Evolutionary conservation across 305 asterid species (phyloP), one percentile per base, ranked within the genome.

Genomic region (Fraxinus baroniana): DNA sequence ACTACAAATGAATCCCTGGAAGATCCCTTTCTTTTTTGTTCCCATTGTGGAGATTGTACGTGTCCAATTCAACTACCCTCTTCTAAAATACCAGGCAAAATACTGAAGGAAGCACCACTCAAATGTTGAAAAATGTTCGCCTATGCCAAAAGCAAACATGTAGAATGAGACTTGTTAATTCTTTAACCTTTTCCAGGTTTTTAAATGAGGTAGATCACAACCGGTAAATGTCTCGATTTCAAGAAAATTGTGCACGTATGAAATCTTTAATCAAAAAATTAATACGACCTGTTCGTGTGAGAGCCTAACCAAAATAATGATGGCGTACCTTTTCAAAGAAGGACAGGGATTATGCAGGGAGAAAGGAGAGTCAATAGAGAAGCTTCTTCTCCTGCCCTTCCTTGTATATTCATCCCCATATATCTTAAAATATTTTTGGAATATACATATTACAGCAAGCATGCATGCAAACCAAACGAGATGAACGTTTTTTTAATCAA

Each of bases 11-110:
- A 78, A 79, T 60, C 83, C 87, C 71, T 79, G 76, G 84, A 46
- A 84, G 72, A 83, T 39, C 36, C 87, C 87, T 68, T 84, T 84
- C 85, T 84, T 84, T 83, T 82, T 87, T 35, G 78, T 73, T 52
- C 80, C 80, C 88, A 82, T 85, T 36, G 24, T 82, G 3, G 71
- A 81, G 15, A 60, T 7, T 64, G 26, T 80, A 80, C 7, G 41
- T 17, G 5, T 44, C 72, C 71, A 18, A 62, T 62, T 24, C 5
- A 62, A 62, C 13, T 2, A 12, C 71, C 5, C 5, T 62, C 17
- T 7, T 62, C 30, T 20, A 7, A 71, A 39, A 70, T 17, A 7
- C 49, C 24, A 66, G 73, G 36, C 35, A 22, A 9, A 64, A 66
- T 24, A 66, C n/a, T 3, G n/a, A 66, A 66, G 74, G 36, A 66